Evolutionary conservation across 352 stramenopile genomes (phyloP).

Genomic region (Aphanomyces invadans): DNA sequence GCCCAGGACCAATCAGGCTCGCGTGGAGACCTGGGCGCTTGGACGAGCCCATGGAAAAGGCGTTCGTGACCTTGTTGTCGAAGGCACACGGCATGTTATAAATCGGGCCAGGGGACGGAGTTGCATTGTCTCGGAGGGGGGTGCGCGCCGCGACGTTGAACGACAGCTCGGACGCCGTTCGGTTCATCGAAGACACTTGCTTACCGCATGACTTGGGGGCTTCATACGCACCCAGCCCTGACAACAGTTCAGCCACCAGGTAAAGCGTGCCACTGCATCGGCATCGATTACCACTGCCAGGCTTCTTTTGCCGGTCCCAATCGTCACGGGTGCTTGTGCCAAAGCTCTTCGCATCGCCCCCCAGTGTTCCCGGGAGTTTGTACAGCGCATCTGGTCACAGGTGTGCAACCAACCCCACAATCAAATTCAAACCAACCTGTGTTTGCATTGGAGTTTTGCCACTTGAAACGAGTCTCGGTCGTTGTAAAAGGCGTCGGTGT

Average conservation of each 20-base stretch:
- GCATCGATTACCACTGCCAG: constrained; percentile 37
- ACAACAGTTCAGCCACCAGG: too few species aligned
- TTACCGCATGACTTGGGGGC: constrained; percentile 42
- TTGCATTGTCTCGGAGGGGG: constrained; percentile 41
- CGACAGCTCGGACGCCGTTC: constrained; percentile 39
- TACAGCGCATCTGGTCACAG: constrained; percentile 48
- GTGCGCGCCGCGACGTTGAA: constrained; percentile 61
- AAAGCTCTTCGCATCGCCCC: constrained; percentile 61
- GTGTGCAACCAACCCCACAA: constrained; percentile 15
- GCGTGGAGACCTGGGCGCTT: constrained; percentile 44
- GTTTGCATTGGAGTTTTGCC: constrained; percentile 42
- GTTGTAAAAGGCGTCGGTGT: constrained; percentile 54
- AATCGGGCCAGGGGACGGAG: constrained; percentile 60
- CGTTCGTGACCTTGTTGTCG: constrained; percentile 36
- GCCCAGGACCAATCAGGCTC: constrained; percentile 1
- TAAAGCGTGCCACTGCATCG: too few species aligned
- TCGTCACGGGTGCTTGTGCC: constrained; percentile 70
- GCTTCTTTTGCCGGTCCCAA: constrained; percentile 62
- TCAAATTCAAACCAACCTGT: neutral
- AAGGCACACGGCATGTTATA: constrained; percentile 57
- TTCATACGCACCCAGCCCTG: constrained; percentile 56
- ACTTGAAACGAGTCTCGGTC: constrained; percentile 64
- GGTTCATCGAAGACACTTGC: constrained; percentile 48
- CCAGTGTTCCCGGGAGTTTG: constrained; percentile 53
- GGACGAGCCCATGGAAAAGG: constrained; percentile 48